Evolutionary conservation across 805 yeast species (phyloP), one percentile per base, ranked within the genome.

Genomic region (Zygoascus bituminiphila): DNA sequence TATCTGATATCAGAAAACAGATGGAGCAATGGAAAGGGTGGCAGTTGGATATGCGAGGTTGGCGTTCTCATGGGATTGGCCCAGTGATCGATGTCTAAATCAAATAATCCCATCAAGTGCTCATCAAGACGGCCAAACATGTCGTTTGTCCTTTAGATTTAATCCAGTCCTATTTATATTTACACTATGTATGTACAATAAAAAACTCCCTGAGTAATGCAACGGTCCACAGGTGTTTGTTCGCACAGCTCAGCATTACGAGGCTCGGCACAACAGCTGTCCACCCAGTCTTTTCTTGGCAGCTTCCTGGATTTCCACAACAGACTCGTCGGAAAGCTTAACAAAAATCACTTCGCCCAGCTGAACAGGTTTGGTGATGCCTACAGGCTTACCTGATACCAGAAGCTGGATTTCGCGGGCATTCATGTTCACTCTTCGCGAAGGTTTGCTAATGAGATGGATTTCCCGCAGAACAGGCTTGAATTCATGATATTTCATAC

Each of bases 271-370:
- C 54, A 93, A 72, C 15, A 87, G 80, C 70, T 86, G 83, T 42
- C 96, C 97, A 23, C 74, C 76, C 40, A 81, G 59, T 48, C 80
- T 77, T 62, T 77, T 81, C 52, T 78, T 76, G 21, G 91, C 84
- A 33, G 97, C 98, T 58, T 91, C 96, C 58, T 83, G 86, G 48
- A 89, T 70, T 57, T 88, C 95, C 52, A 85, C 69, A 36, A 89
- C 75, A 19, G 74, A 73, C 7, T 74, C 71, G 23, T 70, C 70
- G 20, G 69, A 68, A 1, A 77, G 69, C 55, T 74, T 73, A 26
- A 93, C 76, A 57, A 93, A 79, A 51, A 88, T 79, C 51, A 85
- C 75, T 65, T 93, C 98, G 35, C 96, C 96, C 0, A 96, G 94
- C 60, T 82, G 86, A 45, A 87, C 68, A 0, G 97, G 95, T 58